Percentiles rank a stretch among this genome's conserved stretches.
Conservation (phyloP, 2,329 filamentous ascomycete genomes). For the Pseudocercospora crystallina region DNA sequence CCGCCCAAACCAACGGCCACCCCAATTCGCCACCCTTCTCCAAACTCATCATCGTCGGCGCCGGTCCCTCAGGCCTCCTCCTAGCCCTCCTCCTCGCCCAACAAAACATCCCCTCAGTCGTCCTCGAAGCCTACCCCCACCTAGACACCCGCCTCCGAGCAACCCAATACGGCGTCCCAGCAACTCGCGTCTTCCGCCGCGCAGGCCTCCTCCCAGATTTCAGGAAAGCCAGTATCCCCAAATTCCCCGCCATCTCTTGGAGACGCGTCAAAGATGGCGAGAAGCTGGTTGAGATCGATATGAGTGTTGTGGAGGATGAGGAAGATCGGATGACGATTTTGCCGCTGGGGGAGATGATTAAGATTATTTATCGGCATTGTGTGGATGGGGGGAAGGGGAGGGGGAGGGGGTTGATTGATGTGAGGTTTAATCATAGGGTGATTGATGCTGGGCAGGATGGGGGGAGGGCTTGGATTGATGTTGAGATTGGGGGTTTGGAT, state of each 20-base stretch:
- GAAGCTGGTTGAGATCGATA: conserved; percentile 30
- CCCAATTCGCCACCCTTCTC: not conserved
- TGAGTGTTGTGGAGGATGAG: conserved; percentile 26
- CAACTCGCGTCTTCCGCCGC: conserved; percentile 40
- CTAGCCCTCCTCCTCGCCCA: conserved; percentile 30
- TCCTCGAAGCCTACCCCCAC: conserved; percentile 27
- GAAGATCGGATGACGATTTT: conserved; percentile 31
- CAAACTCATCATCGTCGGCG: conserved; percentile 33
- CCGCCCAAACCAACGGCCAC: too few relatives aligned
- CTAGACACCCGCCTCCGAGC: conserved; percentile 40
- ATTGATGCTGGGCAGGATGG: conserved; percentile 25
- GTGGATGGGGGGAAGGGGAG: conserved; percentile 13
- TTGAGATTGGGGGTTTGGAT: conserved; percentile 29
- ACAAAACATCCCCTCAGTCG: conserved; percentile 23
- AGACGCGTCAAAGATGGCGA: conserved; percentile 26
- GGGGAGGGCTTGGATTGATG: conserved; percentile 28
- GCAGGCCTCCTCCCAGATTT: conserved; percentile 40
- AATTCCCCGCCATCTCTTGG: conserved; percentile 30
- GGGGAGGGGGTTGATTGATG: conserved; percentile 26
- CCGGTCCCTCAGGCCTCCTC: conserved; percentile 31
- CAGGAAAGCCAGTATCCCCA: conserved; percentile 26
- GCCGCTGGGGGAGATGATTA: conserved; percentile 28
- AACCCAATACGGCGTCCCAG: conserved; percentile 44
- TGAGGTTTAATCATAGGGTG: conserved; percentile 30
- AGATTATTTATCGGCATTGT: conserved; percentile 27